Conservation (phyloP, 1,284 basidiomycete species). For the Moesziomyces aphidis region DNA sequence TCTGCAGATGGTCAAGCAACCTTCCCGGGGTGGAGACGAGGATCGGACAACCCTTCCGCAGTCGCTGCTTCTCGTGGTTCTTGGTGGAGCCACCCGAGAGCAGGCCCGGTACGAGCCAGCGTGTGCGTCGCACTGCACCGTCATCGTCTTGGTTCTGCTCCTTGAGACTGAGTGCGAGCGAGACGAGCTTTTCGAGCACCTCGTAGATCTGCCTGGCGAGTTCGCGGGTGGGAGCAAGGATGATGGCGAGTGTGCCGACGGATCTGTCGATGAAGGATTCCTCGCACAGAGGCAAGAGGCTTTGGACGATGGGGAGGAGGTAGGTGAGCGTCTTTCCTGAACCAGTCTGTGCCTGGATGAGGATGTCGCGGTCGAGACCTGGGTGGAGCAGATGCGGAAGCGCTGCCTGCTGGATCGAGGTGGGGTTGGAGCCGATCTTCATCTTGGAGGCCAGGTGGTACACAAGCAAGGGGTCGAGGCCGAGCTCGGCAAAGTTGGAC, state of each 20-base stretch:
- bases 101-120: slow-evolving; percentile 94
- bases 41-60: slow-evolving; percentile 80
- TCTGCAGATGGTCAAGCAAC: slow-evolving; percentile 80
- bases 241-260: slow-evolving; percentile 90
- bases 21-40: slow-evolving; percentile 79
- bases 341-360: slow-evolving; percentile 97
- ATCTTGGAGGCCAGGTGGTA: slow-evolving; percentile 85
- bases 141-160: slow-evolving; percentile 70
- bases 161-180: slow-evolving; percentile 76
- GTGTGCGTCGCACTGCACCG: slow-evolving; percentile 68
- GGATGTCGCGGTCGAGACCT: slow-evolving; percentile 77
- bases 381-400: slow-evolving; percentile 77
- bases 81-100: slow-evolving; percentile 80
- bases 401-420: slow-evolving; percentile 86
- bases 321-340: slow-evolving; percentile 97
- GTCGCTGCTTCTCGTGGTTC: slow-evolving; percentile 79
- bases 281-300: slow-evolving; percentile 87
- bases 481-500: slow-evolving; percentile 73
- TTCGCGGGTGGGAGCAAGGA: slow-evolving; percentile 94
- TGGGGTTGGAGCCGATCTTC: slow-evolving; percentile 81
- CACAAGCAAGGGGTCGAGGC: slow-evolving; percentile 81
- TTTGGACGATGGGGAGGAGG: slow-evolving; percentile 93
- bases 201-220: slow-evolving; percentile 91
- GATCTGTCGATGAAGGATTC: slow-evolving; percentile 76
- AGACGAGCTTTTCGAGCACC: slow-evolving; percentile 75